phyloP scores from a whole-genome alignment of 306 rosid species.

The Trifolium fragiferum region DNA sequence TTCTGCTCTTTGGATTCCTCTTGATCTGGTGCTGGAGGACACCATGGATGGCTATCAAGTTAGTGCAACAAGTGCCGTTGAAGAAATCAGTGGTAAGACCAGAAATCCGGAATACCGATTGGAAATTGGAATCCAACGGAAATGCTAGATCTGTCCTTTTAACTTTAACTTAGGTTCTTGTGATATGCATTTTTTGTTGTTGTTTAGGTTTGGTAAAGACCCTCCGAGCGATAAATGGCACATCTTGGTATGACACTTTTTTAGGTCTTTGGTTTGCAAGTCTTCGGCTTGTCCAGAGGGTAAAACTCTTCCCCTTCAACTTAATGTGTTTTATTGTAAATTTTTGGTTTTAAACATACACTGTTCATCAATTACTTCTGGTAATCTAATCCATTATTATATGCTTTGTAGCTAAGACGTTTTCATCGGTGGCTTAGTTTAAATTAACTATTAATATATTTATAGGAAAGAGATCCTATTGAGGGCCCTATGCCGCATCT shows the following conservation, averaged over 20 bases:
- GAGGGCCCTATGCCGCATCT: constrained; percentile 98
- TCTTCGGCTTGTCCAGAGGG: constrained; percentile 97
- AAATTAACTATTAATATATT: constrained; percentile 22
- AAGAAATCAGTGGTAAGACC: constrained; percentile 70
- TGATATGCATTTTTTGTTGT: constrained; percentile 36
- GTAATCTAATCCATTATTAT: constrained; percentile 7
- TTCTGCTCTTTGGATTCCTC: constrained; percentile 97
- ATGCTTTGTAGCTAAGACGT: constrained; percentile 1
- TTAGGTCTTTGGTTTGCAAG: constrained; percentile 94
- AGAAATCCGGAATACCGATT: constrained; percentile 5
- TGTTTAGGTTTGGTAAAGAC: constrained; percentile 84
- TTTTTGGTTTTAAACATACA: constrained; percentile 23
- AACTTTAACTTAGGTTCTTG: constrained; percentile 17
- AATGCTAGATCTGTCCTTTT: constrained; percentile 25
- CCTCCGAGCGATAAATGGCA: constrained; percentile 89
- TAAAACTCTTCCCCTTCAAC: constrained; percentile 50
- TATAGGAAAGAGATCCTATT: constrained; percentile 93
- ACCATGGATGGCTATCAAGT: constrained; percentile 97
- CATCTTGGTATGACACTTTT: constrained; percentile 95
- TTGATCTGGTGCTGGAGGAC: constrained; percentile 91
- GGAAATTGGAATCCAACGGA: constrained; percentile 33
- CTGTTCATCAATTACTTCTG: constrained; percentile 13
- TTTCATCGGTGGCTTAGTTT: not conserved
- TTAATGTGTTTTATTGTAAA: constrained; percentile 37
- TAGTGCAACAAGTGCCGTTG: constrained; percentile 86